Evolutionary conservation across 129 eudicot species (phyloP).

Genomic region (Arctium minus): DNA sequence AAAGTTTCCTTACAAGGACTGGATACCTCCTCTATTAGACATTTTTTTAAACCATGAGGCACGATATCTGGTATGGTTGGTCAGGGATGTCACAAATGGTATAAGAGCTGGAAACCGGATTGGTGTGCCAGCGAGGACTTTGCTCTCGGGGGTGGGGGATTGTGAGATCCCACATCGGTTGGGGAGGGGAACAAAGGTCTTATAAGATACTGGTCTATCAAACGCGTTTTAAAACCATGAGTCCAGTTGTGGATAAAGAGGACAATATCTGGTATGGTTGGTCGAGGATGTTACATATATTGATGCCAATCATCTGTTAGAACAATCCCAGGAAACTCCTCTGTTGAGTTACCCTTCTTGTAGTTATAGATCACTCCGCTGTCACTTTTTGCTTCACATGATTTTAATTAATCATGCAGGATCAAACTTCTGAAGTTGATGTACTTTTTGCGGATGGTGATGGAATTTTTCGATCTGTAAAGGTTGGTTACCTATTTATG

Average conservation of each 20-base stretch:
- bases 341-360: neutral
- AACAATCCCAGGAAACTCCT: neutral
- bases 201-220: no score
- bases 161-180: neutral
- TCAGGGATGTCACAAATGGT: no score
- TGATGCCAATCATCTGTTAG: constrained; percentile 4
- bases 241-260: no score
- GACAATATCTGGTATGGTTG: no score
- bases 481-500: constrained; percentile 36
- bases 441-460: constrained; percentile 53
- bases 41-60: no score
- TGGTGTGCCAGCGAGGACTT: no score
- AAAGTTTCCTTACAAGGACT: neutral
- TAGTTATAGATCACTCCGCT: neutral
- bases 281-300: no score
- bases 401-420: constrained; percentile 32
- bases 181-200: neutral
- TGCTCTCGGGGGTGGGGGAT: neutral
- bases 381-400: neutral
- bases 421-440: constrained; percentile 49
- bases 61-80: no score
- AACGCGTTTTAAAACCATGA: no score
- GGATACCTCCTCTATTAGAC: no score
- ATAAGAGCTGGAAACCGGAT: no score
- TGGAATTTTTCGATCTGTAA: constrained; percentile 56